Conservation (phyloP, 2,329 filamentous ascomycete species). For the Epichloe uncinata region DNA sequence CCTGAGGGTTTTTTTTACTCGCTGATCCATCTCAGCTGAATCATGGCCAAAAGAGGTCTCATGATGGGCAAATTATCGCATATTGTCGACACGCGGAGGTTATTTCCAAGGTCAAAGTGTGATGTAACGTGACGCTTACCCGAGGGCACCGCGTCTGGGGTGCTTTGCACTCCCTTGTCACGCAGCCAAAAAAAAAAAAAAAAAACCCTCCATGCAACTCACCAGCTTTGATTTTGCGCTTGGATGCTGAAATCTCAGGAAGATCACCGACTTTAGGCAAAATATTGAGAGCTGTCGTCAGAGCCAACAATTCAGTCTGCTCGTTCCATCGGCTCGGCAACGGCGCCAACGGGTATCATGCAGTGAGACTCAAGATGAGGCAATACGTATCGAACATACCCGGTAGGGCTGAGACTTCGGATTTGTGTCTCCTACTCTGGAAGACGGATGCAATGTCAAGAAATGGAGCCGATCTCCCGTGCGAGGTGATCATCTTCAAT, state of each 20-base stretch:
- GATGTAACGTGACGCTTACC: background rate
- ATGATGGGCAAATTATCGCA: background rate
- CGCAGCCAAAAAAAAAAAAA: background rate
- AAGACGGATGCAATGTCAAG: background rate
- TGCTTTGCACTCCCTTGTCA: background rate
- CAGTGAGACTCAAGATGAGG: constrained; percentile 8
- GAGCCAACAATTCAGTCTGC: background rate
- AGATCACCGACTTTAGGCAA: background rate
- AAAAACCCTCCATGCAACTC: background rate
- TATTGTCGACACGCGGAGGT: background rate
- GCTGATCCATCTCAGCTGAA: background rate
- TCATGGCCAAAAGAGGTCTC: background rate
- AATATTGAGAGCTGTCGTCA: background rate
- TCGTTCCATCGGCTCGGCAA: constrained; percentile 1
- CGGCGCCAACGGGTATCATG: constrained; percentile 5
- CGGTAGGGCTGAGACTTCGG: constrained; percentile 8
- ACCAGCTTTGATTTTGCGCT: background rate
- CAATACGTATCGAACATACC: constrained; percentile 4
- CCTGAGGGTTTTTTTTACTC: background rate
- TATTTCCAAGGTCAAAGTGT: background rate
- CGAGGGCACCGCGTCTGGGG: background rate
- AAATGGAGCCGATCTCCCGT: constrained; percentile 5
- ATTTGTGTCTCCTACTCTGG: constrained; percentile 1
- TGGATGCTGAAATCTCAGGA: too few species aligned
- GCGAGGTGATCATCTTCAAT: constrained; percentile 7